phyloP scores from a whole-genome alignment of 2,329 filamentous ascomycete species.

The Hypoxylon sp. region DNA sequence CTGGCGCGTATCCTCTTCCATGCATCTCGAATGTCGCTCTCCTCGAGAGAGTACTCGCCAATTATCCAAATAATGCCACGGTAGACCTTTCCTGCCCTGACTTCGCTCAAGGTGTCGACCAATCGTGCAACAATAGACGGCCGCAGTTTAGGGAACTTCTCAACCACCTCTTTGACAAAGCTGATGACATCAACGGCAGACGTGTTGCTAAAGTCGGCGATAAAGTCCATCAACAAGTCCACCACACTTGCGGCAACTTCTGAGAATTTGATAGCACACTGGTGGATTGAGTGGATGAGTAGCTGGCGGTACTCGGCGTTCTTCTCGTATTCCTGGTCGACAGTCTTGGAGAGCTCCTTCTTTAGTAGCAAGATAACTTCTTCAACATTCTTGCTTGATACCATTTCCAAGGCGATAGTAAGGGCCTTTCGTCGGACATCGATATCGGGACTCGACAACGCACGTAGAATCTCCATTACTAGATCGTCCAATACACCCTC shows the following conservation, averaged over 20 bases:
- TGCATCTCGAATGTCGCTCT: slow-evolving; percentile 91
- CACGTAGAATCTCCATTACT: slow-evolving; percentile 95
- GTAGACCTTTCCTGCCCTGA: slow-evolving; percentile 96
- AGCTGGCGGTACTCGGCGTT: slow-evolving; percentile 94
- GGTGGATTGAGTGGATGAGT: slow-evolving; percentile 95
- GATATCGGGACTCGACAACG: slow-evolving; percentile 93
- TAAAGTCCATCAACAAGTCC: slow-evolving; percentile 97
- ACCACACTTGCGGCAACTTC: slow-evolving; percentile 97
- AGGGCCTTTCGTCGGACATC: slow-evolving; percentile 94
- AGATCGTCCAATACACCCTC: slow-evolving; percentile 92
- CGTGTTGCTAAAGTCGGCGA: slow-evolving; percentile 96
- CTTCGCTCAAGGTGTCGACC: slow-evolving; percentile 89
- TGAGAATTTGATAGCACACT: slow-evolving; percentile 98
- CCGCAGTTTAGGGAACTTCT: slow-evolving; percentile 93
- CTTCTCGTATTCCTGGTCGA: slow-evolving; percentile 99
- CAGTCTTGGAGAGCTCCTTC: slow-evolving; percentile 96
- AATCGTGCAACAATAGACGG: slow-evolving; percentile 87
- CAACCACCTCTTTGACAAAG: slow-evolving; percentile 98
- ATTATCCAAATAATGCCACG: slow-evolving; percentile 97
- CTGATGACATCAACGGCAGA: slow-evolving; percentile 97
- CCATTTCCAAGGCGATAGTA: slow-evolving; percentile 92
- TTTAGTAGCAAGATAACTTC: slow-evolving; percentile 96
- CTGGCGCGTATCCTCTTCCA: slow-evolving; percentile 97
- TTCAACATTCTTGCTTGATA: slow-evolving; percentile 98
- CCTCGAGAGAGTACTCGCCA: slow-evolving; percentile 94